Base-by-base conservation (phyloP, 805 yeast species). In the Sungouiella thailandica region DNA sequence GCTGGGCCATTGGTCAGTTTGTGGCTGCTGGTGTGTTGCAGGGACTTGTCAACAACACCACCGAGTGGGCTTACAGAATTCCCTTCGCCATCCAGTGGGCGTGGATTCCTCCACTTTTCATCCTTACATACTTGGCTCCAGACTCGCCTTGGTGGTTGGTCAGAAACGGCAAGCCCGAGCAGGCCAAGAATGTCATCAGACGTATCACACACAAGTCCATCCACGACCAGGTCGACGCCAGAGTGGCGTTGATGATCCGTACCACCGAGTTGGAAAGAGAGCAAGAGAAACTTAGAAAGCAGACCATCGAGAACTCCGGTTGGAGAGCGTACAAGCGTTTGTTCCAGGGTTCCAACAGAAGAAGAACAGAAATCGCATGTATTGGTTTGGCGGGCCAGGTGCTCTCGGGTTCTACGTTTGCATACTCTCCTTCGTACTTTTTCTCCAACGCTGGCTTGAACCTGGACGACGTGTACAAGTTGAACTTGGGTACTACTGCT, bases 81-180 rank as follows among this genome's bases (percentile, higher is more conserved):
- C 81, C 83, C 7, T 74, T 72, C 49, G 80, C 76, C 3, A 37
- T 76, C 8, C 83, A 77, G 55, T 77, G 82, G 82, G 52, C 65
- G 4, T 77, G 80, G 80, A 72, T 78, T 9, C 49, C 66, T 8
- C 76, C 77, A 24, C 49, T 77, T 17, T 44, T 65, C 18, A 46
- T 63, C 34, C 65, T 67, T 12, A 60, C 68, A 9, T 58, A 37
- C 34, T 50, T 71, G 4, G 72, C 77, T 26, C 82, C 81, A 9
- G 81, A 76, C 36, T 70, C 77, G 7, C 82, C 82, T 18, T 70
- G 75, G 70, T 76, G 76, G 74, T 52, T 74, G 28, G 65, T 69
- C 3, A 63, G 68, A 35, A 60, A 62, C 40, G 70, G 68, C 3
- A 53, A 54, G 31, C 32, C 48, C 13, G 60, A 56, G 0, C 69